Percentiles rank a stretch among this genome's conserved stretches.
These are phyloP conservation scores for Claviceps fusiformis DNA, from an alignment of 2,329 filamentous ascomycete genomes.

Conservation along the genomic window DNA sequence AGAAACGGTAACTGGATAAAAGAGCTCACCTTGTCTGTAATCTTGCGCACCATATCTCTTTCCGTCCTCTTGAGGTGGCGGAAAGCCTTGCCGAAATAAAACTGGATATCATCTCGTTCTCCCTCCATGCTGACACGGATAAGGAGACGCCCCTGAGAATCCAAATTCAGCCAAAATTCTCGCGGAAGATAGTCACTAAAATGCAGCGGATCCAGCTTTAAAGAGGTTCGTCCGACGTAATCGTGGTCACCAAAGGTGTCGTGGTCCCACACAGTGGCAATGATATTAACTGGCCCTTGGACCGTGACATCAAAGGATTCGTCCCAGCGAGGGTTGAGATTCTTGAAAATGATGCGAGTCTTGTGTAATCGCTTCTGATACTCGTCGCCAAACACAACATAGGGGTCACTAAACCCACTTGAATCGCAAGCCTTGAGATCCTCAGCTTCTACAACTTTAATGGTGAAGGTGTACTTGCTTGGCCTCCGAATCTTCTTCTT, in stretches of 20 bases:
- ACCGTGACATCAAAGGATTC: slow-evolving; percentile 95
- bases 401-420: slow-evolving; percentile 87
- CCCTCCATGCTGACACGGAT: slow-evolving; percentile 97
- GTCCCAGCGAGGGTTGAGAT: slow-evolving; percentile 90
- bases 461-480: slow-evolving; percentile 91
- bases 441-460: slow-evolving; percentile 96
- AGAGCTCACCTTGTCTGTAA: slow-evolving; percentile 76
- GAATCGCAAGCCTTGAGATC: slow-evolving; percentile 97
- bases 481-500: slow-evolving; percentile 50
- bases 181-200: slow-evolving; percentile 92
- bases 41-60: slow-evolving; percentile 93
- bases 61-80: slow-evolving; percentile 89
- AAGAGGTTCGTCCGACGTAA: slow-evolving; percentile 88
- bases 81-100: slow-evolving; percentile 96
- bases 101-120: slow-evolving; percentile 94
- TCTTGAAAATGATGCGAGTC: slow-evolving; percentile 81
- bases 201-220: slow-evolving; percentile 95
- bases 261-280: slow-evolving; percentile 97
- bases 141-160: slow-evolving; percentile 82
- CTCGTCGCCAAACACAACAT: slow-evolving; percentile 92
- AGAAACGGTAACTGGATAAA: background rate
- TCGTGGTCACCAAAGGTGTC: slow-evolving; percentile 96
- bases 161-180: slow-evolving; percentile 95
- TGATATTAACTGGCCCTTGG: slow-evolving; percentile 79
- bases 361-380: slow-evolving; percentile 95